Conservation (phyloP, 73 alveolate genomes). For the Stentor roeselii region DNA sequence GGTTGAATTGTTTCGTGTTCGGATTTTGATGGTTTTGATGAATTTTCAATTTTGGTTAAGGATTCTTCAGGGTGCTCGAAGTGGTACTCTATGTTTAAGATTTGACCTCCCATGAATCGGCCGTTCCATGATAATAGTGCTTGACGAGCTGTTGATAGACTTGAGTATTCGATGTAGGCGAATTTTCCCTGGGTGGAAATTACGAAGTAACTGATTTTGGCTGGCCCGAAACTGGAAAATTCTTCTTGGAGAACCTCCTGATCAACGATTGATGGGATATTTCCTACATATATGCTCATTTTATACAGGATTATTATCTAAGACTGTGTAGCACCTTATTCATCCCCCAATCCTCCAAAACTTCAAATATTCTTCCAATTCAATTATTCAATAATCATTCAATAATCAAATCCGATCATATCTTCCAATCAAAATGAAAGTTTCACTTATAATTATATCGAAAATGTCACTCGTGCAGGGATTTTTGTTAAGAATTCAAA, state of each 20-base stretch:
- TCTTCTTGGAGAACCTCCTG: neutral
- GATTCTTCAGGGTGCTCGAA: neutral
- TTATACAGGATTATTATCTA: no score
- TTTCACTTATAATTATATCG: no score
- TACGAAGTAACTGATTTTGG: neutral
- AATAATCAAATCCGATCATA: no score
- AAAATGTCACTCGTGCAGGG: conserved; percentile 8
- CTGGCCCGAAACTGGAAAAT: neutral
- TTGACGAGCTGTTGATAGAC: neutral
- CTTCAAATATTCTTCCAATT: no score
- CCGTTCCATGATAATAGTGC: neutral
- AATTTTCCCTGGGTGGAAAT: neutral
- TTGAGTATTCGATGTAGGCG: neutral
- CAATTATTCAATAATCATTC: no score
- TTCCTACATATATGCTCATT: neutral
- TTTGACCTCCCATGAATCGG: neutral
- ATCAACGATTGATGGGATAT: neutral
- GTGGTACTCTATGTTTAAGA: neutral
- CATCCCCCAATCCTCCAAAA: no score
- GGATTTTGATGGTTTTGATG: neutral
- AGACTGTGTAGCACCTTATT: no score
- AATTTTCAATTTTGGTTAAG: no score
- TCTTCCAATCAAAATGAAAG: no score
- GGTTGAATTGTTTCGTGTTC: neutral
- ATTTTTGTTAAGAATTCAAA: neutral